Evolutionary conservation across 2,329 filamentous ascomycete genomes (phyloP).

Genomic region (Decorospora gaudefroyi): DNA sequence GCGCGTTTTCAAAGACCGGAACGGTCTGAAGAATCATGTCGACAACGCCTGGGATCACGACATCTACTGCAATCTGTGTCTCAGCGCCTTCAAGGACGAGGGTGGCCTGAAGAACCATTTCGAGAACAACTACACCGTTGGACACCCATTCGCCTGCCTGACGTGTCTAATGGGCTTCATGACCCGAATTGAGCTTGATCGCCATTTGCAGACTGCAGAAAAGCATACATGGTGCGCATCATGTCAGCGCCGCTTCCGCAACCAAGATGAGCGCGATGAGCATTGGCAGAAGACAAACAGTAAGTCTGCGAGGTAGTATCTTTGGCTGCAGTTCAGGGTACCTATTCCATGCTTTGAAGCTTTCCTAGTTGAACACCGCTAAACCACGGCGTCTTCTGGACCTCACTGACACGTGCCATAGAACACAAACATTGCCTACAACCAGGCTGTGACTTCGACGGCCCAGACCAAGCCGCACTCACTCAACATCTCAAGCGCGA

Average conservation of each 20-base stretch:
- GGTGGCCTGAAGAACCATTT: conserved; percentile 43
- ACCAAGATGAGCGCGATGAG: conserved; percentile 39
- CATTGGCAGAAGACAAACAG: conserved; percentile 39
- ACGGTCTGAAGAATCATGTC: conserved; percentile 44
- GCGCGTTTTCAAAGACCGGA: conserved; percentile 42
- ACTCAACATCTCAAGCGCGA: conserved; percentile 33
- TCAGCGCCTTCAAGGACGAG: conserved; percentile 42
- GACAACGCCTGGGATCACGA: conserved; percentile 38
- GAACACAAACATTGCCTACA: conserved; percentile 43
- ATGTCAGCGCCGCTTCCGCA: conserved; percentile 35
- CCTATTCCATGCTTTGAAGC: background rate
- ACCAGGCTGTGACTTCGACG: conserved; percentile 41
- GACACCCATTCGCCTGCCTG: conserved; percentile 37
- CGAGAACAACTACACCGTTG: conserved; percentile 38
- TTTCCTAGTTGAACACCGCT: no score
- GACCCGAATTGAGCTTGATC: conserved; percentile 25
- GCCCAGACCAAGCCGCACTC: conserved; percentile 19
- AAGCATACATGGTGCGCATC: conserved; percentile 40
- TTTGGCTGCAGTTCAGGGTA: background rate
- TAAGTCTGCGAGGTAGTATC: conserved; percentile 10
- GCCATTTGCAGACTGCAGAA: conserved; percentile 29
- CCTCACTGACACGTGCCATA: conserved; percentile 6
- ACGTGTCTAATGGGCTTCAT: conserved; percentile 37
- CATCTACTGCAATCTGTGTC: conserved; percentile 40
- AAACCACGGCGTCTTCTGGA: background rate